Evolutionary conservation across 768 basidiomycete species (phyloP).

Genomic region (Mrakia gelida): DNA sequence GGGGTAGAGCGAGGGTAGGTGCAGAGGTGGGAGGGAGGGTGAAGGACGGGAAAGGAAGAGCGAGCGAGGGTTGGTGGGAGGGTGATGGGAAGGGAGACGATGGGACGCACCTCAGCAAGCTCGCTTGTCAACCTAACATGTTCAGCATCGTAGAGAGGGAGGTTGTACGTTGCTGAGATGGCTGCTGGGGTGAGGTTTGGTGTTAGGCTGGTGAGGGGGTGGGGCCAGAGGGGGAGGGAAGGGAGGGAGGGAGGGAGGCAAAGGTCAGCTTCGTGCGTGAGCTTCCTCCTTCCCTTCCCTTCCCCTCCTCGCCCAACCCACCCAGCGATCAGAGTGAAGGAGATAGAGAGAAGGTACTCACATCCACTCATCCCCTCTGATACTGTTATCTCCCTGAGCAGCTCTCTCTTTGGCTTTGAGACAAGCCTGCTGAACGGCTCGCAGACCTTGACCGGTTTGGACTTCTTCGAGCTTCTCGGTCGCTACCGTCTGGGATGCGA

Average conservation of each 20-base stretch:
- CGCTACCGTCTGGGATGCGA: background rate
- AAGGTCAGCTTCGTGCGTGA: background rate
- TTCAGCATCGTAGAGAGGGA: constrained; percentile 24
- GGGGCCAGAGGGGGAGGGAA: background rate
- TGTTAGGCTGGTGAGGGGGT: constrained; percentile 1
- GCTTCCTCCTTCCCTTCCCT: too few relatives aligned
- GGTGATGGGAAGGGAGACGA: too few relatives aligned
- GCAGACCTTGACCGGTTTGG: constrained; percentile 15
- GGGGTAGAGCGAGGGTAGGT: background rate
- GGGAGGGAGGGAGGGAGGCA: background rate
- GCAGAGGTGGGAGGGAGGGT: too few relatives aligned
- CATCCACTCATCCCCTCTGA: constrained; percentile 31
- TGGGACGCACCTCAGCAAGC: constrained; percentile 11
- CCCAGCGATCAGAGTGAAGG: background rate
- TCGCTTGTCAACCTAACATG: constrained; percentile 10
- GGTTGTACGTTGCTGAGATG: constrained; percentile 23
- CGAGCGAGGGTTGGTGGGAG: background rate
- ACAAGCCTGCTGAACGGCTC: constrained; percentile 15
- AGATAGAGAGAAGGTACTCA: background rate
- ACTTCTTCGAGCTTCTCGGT: constrained; percentile 21
- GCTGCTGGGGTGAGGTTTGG: constrained; percentile 25
- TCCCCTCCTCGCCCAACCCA: too few relatives aligned
- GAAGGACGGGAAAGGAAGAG: too few relatives aligned
- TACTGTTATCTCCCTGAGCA: background rate
- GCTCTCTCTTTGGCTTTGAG: background rate